Conservation (phyloP, 2,329 filamentous ascomycete species). For the Metarhizium sp. region DNA sequence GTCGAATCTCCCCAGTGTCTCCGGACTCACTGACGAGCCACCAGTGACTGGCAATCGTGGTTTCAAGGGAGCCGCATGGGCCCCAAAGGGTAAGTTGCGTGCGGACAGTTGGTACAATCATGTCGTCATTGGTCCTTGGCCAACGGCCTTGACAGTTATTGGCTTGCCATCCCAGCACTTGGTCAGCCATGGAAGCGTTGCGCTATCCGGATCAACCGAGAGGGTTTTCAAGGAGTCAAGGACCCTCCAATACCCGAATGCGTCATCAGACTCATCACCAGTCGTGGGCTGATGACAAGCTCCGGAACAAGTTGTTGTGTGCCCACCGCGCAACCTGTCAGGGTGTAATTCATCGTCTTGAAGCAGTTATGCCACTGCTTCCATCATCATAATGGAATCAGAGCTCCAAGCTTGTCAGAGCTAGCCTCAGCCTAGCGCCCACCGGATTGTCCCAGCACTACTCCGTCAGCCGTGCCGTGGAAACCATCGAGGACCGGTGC, state of each 20-base stretch:
- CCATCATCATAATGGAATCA: not conserved
- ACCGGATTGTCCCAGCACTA: not conserved
- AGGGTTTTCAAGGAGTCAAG: not conserved
- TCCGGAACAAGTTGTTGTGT: too few relatives aligned
- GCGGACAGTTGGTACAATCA: not conserved
- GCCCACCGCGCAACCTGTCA: too few relatives aligned
- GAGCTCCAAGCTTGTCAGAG: not conserved
- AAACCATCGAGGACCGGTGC: not conserved
- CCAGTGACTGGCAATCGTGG: not conserved
- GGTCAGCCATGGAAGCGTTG: not conserved
- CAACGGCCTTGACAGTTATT: not conserved
- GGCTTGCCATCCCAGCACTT: not conserved
- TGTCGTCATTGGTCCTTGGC: constrained; percentile 1
- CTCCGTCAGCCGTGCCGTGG: not conserved
- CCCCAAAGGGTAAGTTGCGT: not conserved
- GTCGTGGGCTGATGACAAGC: too few relatives aligned
- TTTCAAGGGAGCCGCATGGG: not conserved
- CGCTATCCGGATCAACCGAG: not conserved
- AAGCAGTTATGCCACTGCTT: too few relatives aligned
- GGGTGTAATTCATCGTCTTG: too few relatives aligned
- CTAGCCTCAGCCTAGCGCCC: not conserved
- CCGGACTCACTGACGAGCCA: not conserved
- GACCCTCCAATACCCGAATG: too few relatives aligned
- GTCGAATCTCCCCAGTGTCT: not conserved
- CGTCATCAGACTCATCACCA: too few relatives aligned